These are phyloP conservation scores for Xylariales sp. DNA, from an alignment of 2,329 filamentous ascomycete genomes.

Conservation along the genomic window DNA sequence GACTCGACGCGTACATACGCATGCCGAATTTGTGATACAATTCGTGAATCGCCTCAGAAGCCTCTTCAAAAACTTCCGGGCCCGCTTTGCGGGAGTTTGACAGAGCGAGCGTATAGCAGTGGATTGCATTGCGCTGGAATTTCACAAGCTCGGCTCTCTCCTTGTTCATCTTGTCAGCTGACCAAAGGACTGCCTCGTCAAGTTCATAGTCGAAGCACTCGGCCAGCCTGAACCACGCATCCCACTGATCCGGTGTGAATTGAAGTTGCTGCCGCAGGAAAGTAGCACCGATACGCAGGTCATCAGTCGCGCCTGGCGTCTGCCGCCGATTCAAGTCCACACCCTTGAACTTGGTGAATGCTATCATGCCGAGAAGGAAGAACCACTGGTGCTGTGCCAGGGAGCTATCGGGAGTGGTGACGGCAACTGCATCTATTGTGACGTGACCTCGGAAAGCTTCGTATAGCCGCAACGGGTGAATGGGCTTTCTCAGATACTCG, in stretches of 20 bases:
- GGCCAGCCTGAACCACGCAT: constrained; percentile 84
- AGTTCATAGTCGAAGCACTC: constrained; percentile 86
- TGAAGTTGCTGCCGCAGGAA: constrained; percentile 81
- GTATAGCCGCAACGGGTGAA: constrained; percentile 77
- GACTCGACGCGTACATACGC: constrained; percentile 58
- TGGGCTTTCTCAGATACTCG: constrained; percentile 74
- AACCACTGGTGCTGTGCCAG: constrained; percentile 86
- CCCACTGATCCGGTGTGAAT: constrained; percentile 77
- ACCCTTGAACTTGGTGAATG: constrained; percentile 76
- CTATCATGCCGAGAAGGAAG: constrained; percentile 83
- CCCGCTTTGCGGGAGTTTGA: constrained; percentile 48
- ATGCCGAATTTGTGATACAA: constrained; percentile 58
- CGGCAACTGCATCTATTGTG: constrained; percentile 65
- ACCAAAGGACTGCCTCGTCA: constrained; percentile 84
- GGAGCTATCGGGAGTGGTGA: constrained; percentile 64
- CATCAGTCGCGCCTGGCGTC: constrained; percentile 74
- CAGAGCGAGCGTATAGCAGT: constrained; percentile 65
- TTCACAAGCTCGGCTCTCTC: constrained; percentile 69
- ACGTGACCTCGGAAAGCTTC: constrained; percentile 76
- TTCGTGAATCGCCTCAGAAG: constrained; percentile 47
- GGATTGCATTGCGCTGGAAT: constrained; percentile 75
- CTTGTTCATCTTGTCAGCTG: constrained; percentile 86
- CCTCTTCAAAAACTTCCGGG: constrained; percentile 38
- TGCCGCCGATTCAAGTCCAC: constrained; percentile 69
- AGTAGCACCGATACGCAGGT: constrained; percentile 74